These are phyloP conservation scores for Orbilia blumenaviensis DNA, from an alignment of 2,329 filamentous ascomycete species.

Conservation along the genomic window DNA sequence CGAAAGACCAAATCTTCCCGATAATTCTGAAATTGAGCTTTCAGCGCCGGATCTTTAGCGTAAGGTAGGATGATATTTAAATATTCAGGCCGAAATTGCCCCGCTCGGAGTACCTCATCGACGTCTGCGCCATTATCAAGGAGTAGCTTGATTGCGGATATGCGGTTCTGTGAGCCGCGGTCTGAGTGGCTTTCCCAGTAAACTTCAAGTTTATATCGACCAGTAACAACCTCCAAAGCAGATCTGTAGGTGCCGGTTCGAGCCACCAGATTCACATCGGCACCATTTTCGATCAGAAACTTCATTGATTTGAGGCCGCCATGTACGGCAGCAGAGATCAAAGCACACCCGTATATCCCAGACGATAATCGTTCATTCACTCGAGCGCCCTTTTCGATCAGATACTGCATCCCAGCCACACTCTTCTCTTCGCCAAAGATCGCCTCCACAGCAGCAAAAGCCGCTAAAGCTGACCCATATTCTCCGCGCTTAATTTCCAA, in stretches of 20 bases:
- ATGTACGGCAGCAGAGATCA: neutral
- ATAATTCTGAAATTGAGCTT: too few relatives aligned
- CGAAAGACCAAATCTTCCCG: too few relatives aligned
- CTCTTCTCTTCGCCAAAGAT: too few relatives aligned
- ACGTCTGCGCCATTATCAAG: neutral
- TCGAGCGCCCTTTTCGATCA: neutral
- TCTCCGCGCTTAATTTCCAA: too few relatives aligned
- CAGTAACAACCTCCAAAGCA: neutral
- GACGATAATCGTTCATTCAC: neutral
- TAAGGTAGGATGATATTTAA: too few relatives aligned
- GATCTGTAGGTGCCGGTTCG: neutral
- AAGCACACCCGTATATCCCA: neutral
- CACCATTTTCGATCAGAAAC: neutral
- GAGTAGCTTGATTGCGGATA: neutral
- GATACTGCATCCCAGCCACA: neutral
- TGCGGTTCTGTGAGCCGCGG: neutral
- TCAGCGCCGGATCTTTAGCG: too few relatives aligned
- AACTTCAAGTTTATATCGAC: neutral
- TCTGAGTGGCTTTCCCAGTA: neutral
- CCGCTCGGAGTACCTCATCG: neutral
- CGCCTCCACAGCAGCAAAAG: neutral
- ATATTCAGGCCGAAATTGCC: neutral
- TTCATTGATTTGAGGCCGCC: neutral
- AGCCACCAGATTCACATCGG: neutral
- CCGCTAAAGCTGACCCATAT: neutral